Evolutionary conservation across 1,139 yeast species (phyloP), one percentile per base, ranked within the genome.

Genomic region (Lodderomyces beijingensis): DNA sequence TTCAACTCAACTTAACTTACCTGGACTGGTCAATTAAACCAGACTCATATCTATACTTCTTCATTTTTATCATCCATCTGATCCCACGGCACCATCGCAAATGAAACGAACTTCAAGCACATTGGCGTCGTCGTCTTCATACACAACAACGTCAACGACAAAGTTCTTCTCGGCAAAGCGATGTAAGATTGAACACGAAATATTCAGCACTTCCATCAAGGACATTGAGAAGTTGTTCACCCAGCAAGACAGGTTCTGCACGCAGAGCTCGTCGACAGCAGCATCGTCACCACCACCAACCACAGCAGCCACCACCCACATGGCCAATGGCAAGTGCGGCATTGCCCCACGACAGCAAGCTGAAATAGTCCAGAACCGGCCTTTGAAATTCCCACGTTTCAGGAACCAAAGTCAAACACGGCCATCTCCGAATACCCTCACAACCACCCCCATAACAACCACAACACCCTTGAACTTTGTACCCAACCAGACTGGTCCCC

Each of bases 201-300:
- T 56, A 27, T 57, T 55, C 34, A 51, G 55, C 35, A 55, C 53
- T 31, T 49, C 59, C 18, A 52, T 58, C 34, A 45, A 48, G 33
- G 62, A 57, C 34, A 55, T 57, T 20, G 59, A 58, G 29, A 43
- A 43, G 27, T 49, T 57, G 52, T 57, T 56, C 38, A 43, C 40
- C 12, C 29, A 26, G 24, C 36, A 37, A 24, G 25, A 19, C 16
- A 4, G 25, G 15, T 26, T 16, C 22, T 14, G 29, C 31, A 26
- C 11, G 10, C 15, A 11, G 30, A 30, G 19, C n/a, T 17, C 22
- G 18, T 23, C 26, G 11, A 25, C 31, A 8, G 14, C 25, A n/a
- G 32, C 27, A 19, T 19, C 26, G 2, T 17, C 29, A 15, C 30
- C 22, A 19, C 35, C 25, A 16, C 35, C 25, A 19, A 19, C 15